Percentiles rank a stretch among this genome's conserved stretches.
Conservation (phyloP, 2,329 filamentous ascomycete genomes). For the Fusarium tuaranense region DNA sequence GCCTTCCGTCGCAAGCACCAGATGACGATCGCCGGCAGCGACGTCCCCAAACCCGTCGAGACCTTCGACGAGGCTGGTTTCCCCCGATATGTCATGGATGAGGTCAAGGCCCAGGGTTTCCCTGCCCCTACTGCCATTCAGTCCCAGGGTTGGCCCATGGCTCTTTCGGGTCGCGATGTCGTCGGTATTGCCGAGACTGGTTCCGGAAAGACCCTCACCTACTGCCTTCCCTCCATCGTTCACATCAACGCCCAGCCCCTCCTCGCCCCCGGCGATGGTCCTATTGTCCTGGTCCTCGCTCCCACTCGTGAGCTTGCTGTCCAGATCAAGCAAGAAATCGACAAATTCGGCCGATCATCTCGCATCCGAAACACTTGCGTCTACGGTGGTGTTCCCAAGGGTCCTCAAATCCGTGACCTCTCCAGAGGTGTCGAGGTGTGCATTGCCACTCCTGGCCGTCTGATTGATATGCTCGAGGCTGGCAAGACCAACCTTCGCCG, state of each 20-base stretch:
- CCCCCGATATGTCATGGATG: conserved; percentile 95
- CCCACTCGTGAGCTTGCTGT: conserved; percentile 98
- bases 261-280: conserved; percentile 92
- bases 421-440: conserved; percentile 96
- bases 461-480: conserved; percentile 98
- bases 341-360: conserved; percentile 97
- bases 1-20: conserved; percentile 87
- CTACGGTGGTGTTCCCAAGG: conserved; percentile 98
- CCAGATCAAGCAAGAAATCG: conserved; percentile 98
- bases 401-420: conserved; percentile 94
- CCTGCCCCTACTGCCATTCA: conserved; percentile 94
- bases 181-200: conserved; percentile 99
- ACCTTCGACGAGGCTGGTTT: conserved; percentile 98
- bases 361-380: conserved; percentile 99
- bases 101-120: conserved; percentile 98
- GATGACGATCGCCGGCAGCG: conserved; percentile 82
- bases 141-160: conserved; percentile 99
- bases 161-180: conserved; percentile 95
- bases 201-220: conserved; percentile 98
- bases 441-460: conserved; percentile 96
- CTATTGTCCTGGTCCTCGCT: conserved; percentile 95
- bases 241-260: conserved; percentile 99
- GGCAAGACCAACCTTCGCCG: conserved; percentile 98
- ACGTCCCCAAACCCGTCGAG: conserved; percentile 94
- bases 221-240: conserved; percentile 97